Base-by-base conservation (phyloP, 163 green algal species). In the Prototheca wickerhamii region DNA sequence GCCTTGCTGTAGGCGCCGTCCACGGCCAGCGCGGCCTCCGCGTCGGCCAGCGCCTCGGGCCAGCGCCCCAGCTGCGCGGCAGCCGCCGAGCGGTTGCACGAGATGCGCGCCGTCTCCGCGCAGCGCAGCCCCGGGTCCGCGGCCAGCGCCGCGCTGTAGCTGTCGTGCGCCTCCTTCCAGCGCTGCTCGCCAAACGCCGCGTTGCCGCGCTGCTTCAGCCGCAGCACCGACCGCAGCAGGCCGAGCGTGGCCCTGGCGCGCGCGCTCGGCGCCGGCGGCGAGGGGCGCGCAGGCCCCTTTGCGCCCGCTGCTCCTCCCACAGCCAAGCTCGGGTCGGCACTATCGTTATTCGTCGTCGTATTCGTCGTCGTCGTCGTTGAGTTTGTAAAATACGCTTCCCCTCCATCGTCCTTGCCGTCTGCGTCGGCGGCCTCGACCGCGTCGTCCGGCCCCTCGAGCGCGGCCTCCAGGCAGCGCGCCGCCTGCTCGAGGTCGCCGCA, bases 121-220 rank as follows among this genome's bases (percentile, higher is more conserved):
- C 63, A 64, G n/a, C 63, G 49, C 2, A 76, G 71, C 4, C 69
- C 33, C 8, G 71, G 60, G 51, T 78, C 65, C 4, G 63, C 53
- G 20, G 64, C 66, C 57, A 82, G 62, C 1, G 71, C 68, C 4
- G 44, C 46, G 31, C 52, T 73, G 75, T 82, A 82, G n/a, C 73
- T 60, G 6, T 74, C 57, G 32, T 69, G 42, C 8, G 75, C 75
- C 63, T 82, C 75, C 33, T 63, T 12, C 64, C 63, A 79, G 8
- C 54, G 43, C 20, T 68, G 64, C 4, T 6, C 32, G n/a, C 70
- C 60, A 58, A 82, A 82, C 10, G 68, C 71, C 20, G 63, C 50
- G 58, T 82, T 82, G 58, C 75, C 75, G 4, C 64, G 56, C 55
- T 82, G 67, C 65, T 82, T 82, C 51, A 43, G 60, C 15, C 42